Conservation (phyloP, 495 filamentous ascomycete species). For the Daldinia loculata region DNA sequence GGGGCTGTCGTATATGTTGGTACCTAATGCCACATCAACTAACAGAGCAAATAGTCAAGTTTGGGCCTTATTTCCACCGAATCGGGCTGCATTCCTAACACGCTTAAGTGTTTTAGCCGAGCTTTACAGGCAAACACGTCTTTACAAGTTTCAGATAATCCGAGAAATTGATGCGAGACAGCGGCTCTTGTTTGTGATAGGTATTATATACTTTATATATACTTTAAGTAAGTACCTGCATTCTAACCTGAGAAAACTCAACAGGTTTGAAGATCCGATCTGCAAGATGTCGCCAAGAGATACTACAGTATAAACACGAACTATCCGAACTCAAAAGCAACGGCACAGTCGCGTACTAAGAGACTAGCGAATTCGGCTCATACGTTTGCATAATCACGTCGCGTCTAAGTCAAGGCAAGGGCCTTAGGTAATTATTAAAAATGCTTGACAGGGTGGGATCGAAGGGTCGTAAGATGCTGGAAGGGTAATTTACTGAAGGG, state of each 20-base stretch:
- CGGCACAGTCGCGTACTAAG: background rate
- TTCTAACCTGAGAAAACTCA: background rate
- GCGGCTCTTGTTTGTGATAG: background rate
- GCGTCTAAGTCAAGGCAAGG: background rate
- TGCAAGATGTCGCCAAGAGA: background rate
- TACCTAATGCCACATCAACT: background rate
- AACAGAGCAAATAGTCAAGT: background rate
- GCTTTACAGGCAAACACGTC: background rate
- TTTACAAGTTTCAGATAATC: slow-evolving; percentile 1
- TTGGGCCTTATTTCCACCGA: background rate
- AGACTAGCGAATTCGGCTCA: background rate
- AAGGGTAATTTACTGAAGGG: background rate
- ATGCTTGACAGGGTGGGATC: background rate
- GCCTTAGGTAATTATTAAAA: background rate
- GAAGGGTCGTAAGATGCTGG: background rate
- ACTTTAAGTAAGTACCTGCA: background rate
- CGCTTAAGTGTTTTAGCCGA: slow-evolving; percentile 8
- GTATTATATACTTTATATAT: background rate
- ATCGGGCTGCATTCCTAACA: background rate
- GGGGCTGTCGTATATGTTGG: background rate
- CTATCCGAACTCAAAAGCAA: background rate
- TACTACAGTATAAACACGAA: background rate
- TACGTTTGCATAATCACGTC: background rate
- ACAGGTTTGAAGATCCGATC: background rate
- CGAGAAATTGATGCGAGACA: slow-evolving; percentile 1